Evolutionary conservation across 202 grass and related monocot species (phyloP).

Genomic region (Miscanthus sacchariflorus): DNA sequence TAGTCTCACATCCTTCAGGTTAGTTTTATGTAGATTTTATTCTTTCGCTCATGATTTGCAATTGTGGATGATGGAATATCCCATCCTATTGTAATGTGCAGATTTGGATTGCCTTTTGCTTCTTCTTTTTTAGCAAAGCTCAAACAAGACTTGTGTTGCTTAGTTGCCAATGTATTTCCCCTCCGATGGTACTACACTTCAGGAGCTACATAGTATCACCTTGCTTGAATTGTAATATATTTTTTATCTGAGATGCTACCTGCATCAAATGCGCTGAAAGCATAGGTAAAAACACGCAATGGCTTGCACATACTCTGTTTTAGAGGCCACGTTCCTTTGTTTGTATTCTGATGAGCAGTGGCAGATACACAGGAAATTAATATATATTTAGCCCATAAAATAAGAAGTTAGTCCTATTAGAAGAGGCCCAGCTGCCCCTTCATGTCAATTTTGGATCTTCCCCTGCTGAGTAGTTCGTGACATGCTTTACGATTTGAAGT

Average conservation of each 20-base stretch:
- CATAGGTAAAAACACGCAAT: not conserved
- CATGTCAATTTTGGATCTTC: not conserved
- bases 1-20: slow-evolving; percentile 36
- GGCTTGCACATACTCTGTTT: slow-evolving; percentile 3
- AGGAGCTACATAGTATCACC: not conserved
- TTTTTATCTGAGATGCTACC: not conserved
- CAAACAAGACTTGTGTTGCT: not conserved
- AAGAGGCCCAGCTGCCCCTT: not conserved
- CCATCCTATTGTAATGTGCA: slow-evolving; percentile 13
- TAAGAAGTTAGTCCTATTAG: not conserved
- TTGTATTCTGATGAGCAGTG: slow-evolving; percentile 7
- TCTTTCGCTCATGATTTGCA: slow-evolving; percentile 8
- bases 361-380: not conserved
- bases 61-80: slow-evolving; percentile 8
- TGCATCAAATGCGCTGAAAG: slow-evolving; percentile 17
- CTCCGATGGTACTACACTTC: not conserved
- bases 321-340: not conserved
- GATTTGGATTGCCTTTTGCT: not conserved
- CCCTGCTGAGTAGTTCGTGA: not conserved
- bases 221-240: slow-evolving; percentile 27
- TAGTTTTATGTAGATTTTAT: slow-evolving; percentile 15
- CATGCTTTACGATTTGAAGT: not conserved
- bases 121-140: slow-evolving; percentile 12
- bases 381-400: not conserved
- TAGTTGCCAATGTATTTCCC: slow-evolving; percentile 8